These are phyloP conservation scores for Pseudogymnoascus sp. DNA, from an alignment of 2,329 filamentous ascomycete species.

Conservation along the genomic window DNA sequence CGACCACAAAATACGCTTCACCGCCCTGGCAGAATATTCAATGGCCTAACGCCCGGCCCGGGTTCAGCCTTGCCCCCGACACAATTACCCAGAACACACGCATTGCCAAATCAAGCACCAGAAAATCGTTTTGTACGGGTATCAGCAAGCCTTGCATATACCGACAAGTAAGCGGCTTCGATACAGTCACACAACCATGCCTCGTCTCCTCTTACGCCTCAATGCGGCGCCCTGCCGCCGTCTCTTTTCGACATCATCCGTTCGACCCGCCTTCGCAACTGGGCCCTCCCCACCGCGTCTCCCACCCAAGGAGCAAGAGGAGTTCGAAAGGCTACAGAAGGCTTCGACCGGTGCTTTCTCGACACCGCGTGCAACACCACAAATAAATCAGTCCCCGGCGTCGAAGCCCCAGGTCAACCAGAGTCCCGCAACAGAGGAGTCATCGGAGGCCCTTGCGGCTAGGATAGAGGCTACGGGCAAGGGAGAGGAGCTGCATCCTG, in stretches of 20 bases:
- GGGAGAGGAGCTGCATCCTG: constrained; percentile 60
- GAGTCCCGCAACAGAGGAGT: constrained; percentile 16
- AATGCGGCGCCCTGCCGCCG: constrained; percentile 24
- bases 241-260: constrained; percentile 22
- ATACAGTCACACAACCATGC: constrained; percentile 19
- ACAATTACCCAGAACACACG: neutral
- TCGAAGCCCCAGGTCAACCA: constrained; percentile 15
- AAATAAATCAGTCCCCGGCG: constrained; percentile 43
- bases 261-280: constrained; percentile 35
- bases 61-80: constrained; percentile 1
- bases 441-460: constrained; percentile 29
- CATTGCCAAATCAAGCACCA: neutral
- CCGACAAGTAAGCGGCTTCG: neutral
- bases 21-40: constrained; percentile 8
- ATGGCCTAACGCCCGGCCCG: constrained; percentile 1
- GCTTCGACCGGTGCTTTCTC: constrained; percentile 69
- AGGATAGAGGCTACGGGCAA: constrained; percentile 46
- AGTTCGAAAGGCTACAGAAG: constrained; percentile 80
- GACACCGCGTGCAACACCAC: constrained; percentile 45
- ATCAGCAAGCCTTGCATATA: neutral
- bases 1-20: constrained; percentile 9
- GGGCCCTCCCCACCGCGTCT: constrained; percentile 75
- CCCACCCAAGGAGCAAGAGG: constrained; percentile 78
- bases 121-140: neutral
- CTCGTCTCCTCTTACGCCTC: constrained; percentile 22